These are phyloP conservation scores for Pseudogymnoascus sp. DNA, from an alignment of 2,329 filamentous ascomycete genomes.

Conservation along the genomic window DNA sequence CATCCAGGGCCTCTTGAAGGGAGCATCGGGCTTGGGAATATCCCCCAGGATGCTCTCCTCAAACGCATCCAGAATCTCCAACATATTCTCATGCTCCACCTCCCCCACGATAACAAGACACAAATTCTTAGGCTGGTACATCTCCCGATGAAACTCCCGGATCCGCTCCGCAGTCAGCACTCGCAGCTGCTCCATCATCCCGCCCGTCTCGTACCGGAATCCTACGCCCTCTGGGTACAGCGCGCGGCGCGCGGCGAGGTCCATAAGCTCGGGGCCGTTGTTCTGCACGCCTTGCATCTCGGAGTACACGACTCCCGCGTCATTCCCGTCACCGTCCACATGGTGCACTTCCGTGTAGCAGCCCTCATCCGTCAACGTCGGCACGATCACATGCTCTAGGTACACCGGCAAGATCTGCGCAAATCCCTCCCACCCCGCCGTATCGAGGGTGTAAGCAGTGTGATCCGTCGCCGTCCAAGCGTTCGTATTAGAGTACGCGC, in stretches of 20 bases:
- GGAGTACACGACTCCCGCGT: slow-evolving; percentile 95
- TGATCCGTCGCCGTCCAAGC: slow-evolving; percentile 96
- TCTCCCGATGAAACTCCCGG: slow-evolving; percentile 85
- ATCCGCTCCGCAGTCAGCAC: slow-evolving; percentile 83
- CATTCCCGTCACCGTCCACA: slow-evolving; percentile 83
- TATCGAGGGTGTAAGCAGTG: slow-evolving; percentile 91
- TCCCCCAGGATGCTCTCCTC: slow-evolving; percentile 78
- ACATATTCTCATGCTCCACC: slow-evolving; percentile 70
- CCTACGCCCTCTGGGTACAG: slow-evolving; percentile 84
- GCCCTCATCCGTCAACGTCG: slow-evolving; percentile 83
- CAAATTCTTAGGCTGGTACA: slow-evolving; percentile 97
- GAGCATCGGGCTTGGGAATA: slow-evolving; percentile 63
- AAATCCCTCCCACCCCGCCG: slow-evolving; percentile 95
- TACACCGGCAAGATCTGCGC: slow-evolving; percentile 91
- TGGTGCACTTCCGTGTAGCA: slow-evolving; percentile 97
- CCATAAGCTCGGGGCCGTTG: slow-evolving; percentile 75
- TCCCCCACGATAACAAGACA: slow-evolving; percentile 89
- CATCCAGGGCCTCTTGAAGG: slow-evolving; percentile 73
- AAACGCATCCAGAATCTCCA: slow-evolving; percentile 77
- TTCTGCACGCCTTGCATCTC: slow-evolving; percentile 98
- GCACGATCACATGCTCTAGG: slow-evolving; percentile 84
- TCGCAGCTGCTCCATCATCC: slow-evolving; percentile 86
- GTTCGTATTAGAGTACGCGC: slow-evolving; percentile 90
- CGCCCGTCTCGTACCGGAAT: slow-evolving; percentile 96
- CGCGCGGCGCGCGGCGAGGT: slow-evolving; percentile 67